These are phyloP conservation scores for Secale cereale DNA, from an alignment of 176 grass and related monocot species.

Conservation along the genomic window DNA sequence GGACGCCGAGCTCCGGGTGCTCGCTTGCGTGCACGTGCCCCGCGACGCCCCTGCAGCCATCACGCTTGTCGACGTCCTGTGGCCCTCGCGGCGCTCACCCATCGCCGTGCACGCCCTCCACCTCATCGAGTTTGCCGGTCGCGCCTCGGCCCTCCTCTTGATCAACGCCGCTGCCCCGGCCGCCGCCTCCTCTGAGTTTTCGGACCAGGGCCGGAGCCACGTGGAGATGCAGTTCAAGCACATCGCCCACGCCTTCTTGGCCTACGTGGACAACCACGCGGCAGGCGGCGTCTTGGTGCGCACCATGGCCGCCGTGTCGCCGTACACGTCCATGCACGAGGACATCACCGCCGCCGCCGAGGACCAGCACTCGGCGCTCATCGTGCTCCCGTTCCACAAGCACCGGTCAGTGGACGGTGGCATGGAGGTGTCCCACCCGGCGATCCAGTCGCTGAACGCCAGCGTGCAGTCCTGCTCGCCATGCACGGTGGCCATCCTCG, in stretches of 20 bases:
- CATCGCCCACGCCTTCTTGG: constrained; percentile 57
- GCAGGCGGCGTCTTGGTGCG: constrained; percentile 29
- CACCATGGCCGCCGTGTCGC: constrained; percentile 47
- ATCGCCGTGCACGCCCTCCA: constrained; percentile 52
- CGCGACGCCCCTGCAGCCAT: constrained; percentile 53
- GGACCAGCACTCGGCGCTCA: constrained; percentile 52
- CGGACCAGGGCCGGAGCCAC: constrained; percentile 25
- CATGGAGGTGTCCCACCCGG: constrained; percentile 42
- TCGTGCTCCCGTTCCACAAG: constrained; percentile 91
- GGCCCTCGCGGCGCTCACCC: constrained; percentile 40
- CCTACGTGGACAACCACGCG: constrained; percentile 43
- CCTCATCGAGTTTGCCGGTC: constrained; percentile 69
- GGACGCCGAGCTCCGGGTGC: constrained; percentile 51
- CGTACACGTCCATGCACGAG: constrained; percentile 68
- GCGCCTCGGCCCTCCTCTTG: constrained; percentile 50
- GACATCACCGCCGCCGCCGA: constrained; percentile 59
- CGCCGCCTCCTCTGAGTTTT: not conserved
- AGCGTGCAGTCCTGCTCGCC: constrained; percentile 42
- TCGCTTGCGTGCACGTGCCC: constrained; percentile 53
- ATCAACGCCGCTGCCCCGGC: constrained; percentile 35
- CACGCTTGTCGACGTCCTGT: constrained; percentile 43
- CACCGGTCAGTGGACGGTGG: constrained; percentile 60
- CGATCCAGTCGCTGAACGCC: constrained; percentile 47
- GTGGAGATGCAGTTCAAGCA: constrained; percentile 54
- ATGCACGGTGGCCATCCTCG: constrained; percentile 63